These are phyloP conservation scores for Pythium brachiatum DNA, from an alignment of 352 stramenopile species.

Conservation along the genomic window DNA sequence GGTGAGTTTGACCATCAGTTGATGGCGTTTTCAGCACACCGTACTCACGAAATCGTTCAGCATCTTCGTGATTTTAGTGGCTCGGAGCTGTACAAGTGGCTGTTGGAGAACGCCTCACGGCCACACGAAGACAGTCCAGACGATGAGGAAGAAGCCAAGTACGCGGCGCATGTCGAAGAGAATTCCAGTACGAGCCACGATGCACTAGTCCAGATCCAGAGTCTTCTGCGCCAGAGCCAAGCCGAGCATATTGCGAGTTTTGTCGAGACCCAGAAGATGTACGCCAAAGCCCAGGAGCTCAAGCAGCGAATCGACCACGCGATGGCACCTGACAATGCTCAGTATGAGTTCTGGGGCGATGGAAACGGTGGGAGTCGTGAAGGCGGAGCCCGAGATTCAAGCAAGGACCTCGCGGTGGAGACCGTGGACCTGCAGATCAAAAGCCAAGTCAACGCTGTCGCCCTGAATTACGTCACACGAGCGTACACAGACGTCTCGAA, in stretches of 20 bases:
- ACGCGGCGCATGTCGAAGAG: conserved; percentile 37
- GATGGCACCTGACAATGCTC: conserved; percentile 1
- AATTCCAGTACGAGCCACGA: conserved; percentile 33
- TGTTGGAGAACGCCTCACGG: conserved; percentile 20
- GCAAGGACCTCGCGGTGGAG: conserved; percentile 12
- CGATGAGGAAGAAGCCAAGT: conserved; percentile 34
- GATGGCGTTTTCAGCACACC: background rate
- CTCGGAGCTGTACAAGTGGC: conserved; percentile 19
- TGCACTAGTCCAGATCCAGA: conserved; percentile 39
- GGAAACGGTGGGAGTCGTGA: background rate
- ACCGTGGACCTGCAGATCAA: conserved; percentile 34
- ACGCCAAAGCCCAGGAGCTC: conserved; percentile 25
- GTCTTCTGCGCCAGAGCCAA: conserved; percentile 36
- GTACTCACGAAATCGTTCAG: conserved; percentile 14
- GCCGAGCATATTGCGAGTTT: conserved; percentile 42
- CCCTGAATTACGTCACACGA: conserved; percentile 18
- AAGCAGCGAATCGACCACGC: conserved; percentile 14
- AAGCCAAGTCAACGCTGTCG: conserved; percentile 23
- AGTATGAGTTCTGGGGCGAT: conserved; percentile 24
- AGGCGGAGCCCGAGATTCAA: background rate
- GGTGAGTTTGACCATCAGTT: conserved; percentile 15
- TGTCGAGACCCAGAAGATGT: conserved; percentile 31
- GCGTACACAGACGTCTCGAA: conserved; percentile 21
- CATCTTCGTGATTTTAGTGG: conserved; percentile 39
- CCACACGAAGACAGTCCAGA: conserved; percentile 11